Evolutionary conservation across 2,329 filamentous ascomycete species (phyloP).

Genomic region (Dactylellina cionopaga): DNA sequence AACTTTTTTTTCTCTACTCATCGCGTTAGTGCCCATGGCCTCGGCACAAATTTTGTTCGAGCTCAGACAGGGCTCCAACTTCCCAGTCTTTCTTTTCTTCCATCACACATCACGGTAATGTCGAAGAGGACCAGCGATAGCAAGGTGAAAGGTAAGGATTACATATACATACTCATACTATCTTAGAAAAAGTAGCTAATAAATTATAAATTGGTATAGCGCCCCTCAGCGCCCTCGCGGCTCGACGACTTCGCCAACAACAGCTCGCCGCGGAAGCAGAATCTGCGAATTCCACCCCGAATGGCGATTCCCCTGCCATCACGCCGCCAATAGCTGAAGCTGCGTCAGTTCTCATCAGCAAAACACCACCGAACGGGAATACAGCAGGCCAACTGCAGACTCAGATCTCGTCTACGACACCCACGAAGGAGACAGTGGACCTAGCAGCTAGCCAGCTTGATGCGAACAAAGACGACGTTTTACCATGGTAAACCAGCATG

Average conservation of each 20-base stretch:
- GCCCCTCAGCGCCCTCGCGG: conserved; percentile 56
- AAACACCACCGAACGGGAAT: conserved; percentile 1
- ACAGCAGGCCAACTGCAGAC: background rate
- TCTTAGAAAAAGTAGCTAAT: conserved; percentile 5
- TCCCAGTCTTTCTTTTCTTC: background rate
- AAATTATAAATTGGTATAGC: conserved; percentile 19
- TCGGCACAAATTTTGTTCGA: conserved; percentile 25
- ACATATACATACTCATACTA: background rate
- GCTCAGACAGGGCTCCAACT: background rate
- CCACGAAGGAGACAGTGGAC: background rate
- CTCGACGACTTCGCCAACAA: conserved; percentile 54
- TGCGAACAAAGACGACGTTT: background rate
- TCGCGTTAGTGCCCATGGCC: conserved; percentile 36
- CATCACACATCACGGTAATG: conserved; percentile 38
- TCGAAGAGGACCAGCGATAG: conserved; percentile 56
- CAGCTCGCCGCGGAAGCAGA: conserved; percentile 31
- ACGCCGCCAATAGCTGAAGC: conserved; percentile 2
- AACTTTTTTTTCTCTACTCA: conserved; percentile 29
- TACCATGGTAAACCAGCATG: conserved; percentile 45
- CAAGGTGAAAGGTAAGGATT: conserved; percentile 52
- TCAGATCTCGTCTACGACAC: conserved; percentile 2
- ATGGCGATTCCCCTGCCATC: conserved; percentile 19
- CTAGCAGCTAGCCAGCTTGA: background rate
- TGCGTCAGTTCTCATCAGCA: background rate
- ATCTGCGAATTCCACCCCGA: conserved; percentile 18